Evolutionary conservation across 2,329 filamentous ascomycete genomes (phyloP).

Genomic region (Acrocalymma vagum): DNA sequence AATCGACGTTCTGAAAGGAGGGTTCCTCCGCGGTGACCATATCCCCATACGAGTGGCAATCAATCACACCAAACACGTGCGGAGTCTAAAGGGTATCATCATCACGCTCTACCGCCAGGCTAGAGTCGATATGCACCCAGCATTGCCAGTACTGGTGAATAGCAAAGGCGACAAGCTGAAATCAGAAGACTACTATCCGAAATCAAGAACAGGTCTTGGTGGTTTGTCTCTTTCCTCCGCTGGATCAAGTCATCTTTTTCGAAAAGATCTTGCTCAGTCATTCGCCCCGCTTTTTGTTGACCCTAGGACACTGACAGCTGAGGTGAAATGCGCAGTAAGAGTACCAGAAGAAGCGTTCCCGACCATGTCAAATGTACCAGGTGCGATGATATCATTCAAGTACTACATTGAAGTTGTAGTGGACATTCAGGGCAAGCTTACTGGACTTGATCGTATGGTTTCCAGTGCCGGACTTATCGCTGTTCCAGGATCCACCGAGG

Average conservation of each 20-base stretch:
- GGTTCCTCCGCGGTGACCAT: slow-evolving; percentile 84
- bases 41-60: slow-evolving; percentile 83
- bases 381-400: slow-evolving; percentile 93
- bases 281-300: slow-evolving; percentile 90
- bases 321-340: slow-evolving; percentile 82
- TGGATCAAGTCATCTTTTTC: slow-evolving; percentile 89
- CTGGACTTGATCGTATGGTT: slow-evolving; percentile 74
- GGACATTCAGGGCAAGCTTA: slow-evolving; percentile 87
- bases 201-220: slow-evolving; percentile 84
- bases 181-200: slow-evolving; percentile 86
- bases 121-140: slow-evolving; percentile 81
- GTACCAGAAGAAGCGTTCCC: slow-evolving; percentile 92
- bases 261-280: slow-evolving; percentile 91
- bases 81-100: slow-evolving; percentile 91
- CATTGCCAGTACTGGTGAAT: slow-evolving; percentile 67
- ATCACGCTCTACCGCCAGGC: slow-evolving; percentile 92
- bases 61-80: slow-evolving; percentile 86
- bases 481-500: slow-evolving; percentile 51
- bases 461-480: slow-evolving; percentile 63
- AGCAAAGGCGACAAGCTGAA: slow-evolving; percentile 74
- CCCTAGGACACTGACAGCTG: slow-evolving; percentile 77
- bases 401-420: slow-evolving; percentile 94
- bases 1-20: slow-evolving; percentile 81
- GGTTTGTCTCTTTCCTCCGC: slow-evolving; percentile 87
- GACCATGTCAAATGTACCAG: slow-evolving; percentile 87